Evolutionary conservation across 192 early-diverging fungal species (phyloP).

Genomic region (Podila verticillata): DNA sequence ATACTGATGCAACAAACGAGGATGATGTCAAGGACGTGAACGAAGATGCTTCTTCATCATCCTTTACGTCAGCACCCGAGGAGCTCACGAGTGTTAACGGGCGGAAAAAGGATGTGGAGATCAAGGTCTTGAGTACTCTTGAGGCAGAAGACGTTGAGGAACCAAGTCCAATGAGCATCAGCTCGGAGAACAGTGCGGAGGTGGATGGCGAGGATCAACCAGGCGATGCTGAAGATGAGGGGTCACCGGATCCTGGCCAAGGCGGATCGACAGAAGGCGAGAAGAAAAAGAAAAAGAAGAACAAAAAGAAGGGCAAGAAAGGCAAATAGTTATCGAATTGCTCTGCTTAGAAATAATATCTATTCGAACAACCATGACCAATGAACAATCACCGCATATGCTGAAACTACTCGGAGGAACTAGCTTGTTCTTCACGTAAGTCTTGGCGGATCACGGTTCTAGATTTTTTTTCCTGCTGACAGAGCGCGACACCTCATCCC

Average conservation of each 20-base stretch:
- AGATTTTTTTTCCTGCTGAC: too few relatives aligned
- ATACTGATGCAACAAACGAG: not conserved
- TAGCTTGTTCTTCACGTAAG: too few relatives aligned
- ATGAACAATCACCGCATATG: too few relatives aligned
- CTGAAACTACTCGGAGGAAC: too few relatives aligned
- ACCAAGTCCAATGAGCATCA: not conserved
- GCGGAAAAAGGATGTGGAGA: not conserved
- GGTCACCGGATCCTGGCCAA: not conserved
- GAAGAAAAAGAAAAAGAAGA: slow-evolving; percentile 19
- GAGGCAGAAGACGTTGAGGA: slow-evolving; percentile 12
- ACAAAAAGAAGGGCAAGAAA: slow-evolving; percentile 30
- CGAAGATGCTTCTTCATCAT: not conserved
- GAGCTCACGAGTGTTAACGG: not conserved
- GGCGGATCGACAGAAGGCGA: slow-evolving; percentile 7
- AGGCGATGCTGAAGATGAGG: too few relatives aligned
- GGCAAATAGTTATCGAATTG: not conserved
- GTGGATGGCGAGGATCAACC: not conserved
- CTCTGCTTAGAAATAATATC: too few relatives aligned
- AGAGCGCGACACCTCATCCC: too few relatives aligned
- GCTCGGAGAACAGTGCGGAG: not conserved
- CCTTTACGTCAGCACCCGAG: not conserved
- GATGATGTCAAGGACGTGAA: slow-evolving; percentile 7
- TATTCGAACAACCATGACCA: too few relatives aligned
- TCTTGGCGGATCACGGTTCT: too few relatives aligned
- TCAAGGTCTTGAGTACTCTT: not conserved